Evolutionary conservation across 2,329 filamentous ascomycete species (phyloP).

Genomic region (Nemania diffusa): DNA sequence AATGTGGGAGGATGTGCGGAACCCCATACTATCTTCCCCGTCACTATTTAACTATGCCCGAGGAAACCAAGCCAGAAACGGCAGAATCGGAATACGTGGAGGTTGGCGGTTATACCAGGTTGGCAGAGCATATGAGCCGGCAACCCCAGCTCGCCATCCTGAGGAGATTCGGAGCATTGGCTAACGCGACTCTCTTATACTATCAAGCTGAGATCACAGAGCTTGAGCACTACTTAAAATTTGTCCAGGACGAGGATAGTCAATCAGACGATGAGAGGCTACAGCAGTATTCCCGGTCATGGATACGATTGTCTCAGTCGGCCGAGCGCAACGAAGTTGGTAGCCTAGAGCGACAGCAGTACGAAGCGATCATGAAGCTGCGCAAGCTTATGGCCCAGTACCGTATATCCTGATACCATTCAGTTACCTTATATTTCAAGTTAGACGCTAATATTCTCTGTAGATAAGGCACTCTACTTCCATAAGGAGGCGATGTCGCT

Average conservation of each 20-base stretch:
- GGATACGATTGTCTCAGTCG: slow-evolving; percentile 11
- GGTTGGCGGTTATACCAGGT: slow-evolving; percentile 24
- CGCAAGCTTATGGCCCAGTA: slow-evolving; percentile 32
- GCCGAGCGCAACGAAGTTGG: neutral
- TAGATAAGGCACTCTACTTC: slow-evolving; percentile 24
- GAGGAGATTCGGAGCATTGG: slow-evolving; percentile 25
- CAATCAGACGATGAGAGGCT: slow-evolving; percentile 7
- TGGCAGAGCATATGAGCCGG: slow-evolving; percentile 28
- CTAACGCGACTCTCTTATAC: slow-evolving; percentile 27
- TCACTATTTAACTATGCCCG: neutral
- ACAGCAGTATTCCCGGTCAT: neutral
- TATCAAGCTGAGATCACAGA: slow-evolving; percentile 29
- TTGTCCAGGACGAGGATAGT: slow-evolving; percentile 3
- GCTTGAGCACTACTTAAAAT: slow-evolving; percentile 18
- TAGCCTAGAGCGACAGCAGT: slow-evolving; percentile 18
- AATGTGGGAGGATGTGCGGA: slow-evolving; percentile 1
- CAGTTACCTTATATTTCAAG: neutral
- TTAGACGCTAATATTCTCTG: neutral
- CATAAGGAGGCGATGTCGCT: slow-evolving; percentile 11
- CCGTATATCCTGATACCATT: slow-evolving; percentile 5
- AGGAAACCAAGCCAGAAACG: neutral
- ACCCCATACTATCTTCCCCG: neutral
- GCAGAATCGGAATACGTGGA: slow-evolving; percentile 2
- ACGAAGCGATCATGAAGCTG: slow-evolving; percentile 33
- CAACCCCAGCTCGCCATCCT: slow-evolving; percentile 32